These are phyloP conservation scores for Candida broadrunensis DNA, from an alignment of 805 yeast species.

Conservation along the genomic window DNA sequence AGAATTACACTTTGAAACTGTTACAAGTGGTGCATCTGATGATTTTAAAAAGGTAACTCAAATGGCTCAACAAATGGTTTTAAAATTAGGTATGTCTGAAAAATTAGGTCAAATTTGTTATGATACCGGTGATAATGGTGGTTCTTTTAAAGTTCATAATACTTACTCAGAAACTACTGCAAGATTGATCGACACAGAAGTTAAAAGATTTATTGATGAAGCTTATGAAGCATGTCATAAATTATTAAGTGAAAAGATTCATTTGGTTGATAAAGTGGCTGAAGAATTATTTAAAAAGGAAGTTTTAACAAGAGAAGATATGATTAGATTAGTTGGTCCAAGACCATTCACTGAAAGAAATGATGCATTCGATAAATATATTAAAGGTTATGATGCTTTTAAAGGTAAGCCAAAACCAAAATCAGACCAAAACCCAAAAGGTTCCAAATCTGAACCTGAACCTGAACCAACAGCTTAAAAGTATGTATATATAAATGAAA, in stretches of 20 bases:
- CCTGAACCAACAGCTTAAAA: constrained; percentile 1
- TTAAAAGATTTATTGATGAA: constrained; percentile 62
- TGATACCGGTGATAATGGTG: constrained; percentile 47
- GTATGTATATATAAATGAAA: constrained; percentile 3
- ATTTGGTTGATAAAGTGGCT: constrained; percentile 68
- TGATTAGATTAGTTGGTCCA: constrained; percentile 72
- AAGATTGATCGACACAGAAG: constrained; percentile 62
- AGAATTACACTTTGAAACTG: constrained; percentile 81
- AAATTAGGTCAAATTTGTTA: constrained; percentile 67
- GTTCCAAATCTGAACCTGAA: not conserved
- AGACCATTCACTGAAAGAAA: constrained; percentile 77
- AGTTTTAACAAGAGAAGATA: constrained; percentile 77
- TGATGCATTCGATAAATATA: constrained; percentile 87
- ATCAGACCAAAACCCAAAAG: not conserved
- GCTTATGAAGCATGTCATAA: constrained; percentile 60
- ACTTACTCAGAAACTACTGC: constrained; percentile 75
- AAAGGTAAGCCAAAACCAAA: constrained; percentile 26
- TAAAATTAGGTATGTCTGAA: constrained; percentile 83
- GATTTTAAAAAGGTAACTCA: constrained; percentile 89
- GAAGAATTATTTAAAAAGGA: constrained; percentile 69
- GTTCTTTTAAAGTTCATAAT: constrained; percentile 54
- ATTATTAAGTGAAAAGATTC: constrained; percentile 56
- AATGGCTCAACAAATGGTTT: constrained; percentile 88
- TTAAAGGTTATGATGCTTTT: constrained; percentile 49
- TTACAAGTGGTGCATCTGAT: constrained; percentile 89